Conservation (phyloP, 768 basidiomycete species). For the Russula olivacea region DNA sequence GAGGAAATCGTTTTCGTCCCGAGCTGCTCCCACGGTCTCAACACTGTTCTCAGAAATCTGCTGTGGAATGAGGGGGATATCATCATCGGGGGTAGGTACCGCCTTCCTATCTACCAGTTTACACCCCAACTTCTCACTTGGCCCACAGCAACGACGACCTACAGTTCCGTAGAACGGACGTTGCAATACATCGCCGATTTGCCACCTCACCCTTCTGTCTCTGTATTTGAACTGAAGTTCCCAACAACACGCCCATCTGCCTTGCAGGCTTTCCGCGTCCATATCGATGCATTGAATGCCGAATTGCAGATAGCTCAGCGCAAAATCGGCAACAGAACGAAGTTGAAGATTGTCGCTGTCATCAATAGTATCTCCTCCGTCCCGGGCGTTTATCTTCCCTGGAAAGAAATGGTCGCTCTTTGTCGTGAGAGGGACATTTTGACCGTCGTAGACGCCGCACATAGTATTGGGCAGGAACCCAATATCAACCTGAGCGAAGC, state of each 20-base stretch:
- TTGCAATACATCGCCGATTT: slow-evolving; percentile 50
- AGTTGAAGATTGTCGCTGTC: slow-evolving; percentile 54
- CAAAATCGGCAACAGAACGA: slow-evolving; percentile 23
- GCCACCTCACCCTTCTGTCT: slow-evolving; percentile 46
- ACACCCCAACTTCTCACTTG: neutral
- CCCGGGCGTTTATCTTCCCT: slow-evolving; percentile 62
- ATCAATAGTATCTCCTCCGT: slow-evolving; percentile 61
- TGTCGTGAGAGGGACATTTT: slow-evolving; percentile 57
- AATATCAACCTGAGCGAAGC: slow-evolving; percentile 50
- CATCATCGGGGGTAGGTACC: slow-evolving; percentile 49
- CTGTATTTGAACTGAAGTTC: slow-evolving; percentile 47
- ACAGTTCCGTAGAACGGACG: slow-evolving; percentile 47
- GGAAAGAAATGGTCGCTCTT: slow-evolving; percentile 62
- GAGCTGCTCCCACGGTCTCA: slow-evolving; percentile 61
- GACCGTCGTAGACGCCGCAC: slow-evolving; percentile 75
- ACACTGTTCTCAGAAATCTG: slow-evolving; percentile 62
- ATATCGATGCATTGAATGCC: slow-evolving; percentile 33
- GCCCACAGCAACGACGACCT: slow-evolving; percentile 50
- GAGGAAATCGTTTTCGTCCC: slow-evolving; percentile 56
- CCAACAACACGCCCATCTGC: slow-evolving; percentile 54
- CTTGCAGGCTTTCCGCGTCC: slow-evolving; percentile 41
- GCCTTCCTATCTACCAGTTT: neutral
- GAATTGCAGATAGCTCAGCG: slow-evolving; percentile 16
- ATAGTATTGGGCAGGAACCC: slow-evolving; percentile 67
- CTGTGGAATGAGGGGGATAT: slow-evolving; percentile 63